These are phyloP conservation scores for Gastrolobium bilobum DNA, from an alignment of 306 rosid species.

Conservation along the genomic window DNA sequence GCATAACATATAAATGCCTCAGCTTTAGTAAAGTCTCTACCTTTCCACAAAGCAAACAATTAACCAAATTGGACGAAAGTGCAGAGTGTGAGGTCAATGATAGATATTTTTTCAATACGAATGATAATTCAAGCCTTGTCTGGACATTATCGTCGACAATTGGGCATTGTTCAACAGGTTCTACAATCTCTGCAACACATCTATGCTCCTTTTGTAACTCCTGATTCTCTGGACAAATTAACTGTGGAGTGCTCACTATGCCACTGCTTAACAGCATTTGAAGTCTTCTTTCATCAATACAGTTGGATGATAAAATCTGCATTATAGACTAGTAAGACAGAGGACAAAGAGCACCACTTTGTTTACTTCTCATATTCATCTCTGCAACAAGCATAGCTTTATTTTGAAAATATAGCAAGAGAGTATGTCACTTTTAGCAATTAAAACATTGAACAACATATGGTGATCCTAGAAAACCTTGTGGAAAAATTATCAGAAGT, in stretches of 20 bases:
- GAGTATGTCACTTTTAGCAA: neutral
- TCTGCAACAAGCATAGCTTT: slow-evolving; percentile 37
- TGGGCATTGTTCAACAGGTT: slow-evolving; percentile 71
- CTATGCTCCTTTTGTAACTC: slow-evolving; percentile 54
- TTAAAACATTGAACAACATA: slow-evolving; percentile 20
- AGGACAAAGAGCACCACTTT: slow-evolving; percentile 34
- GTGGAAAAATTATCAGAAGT: slow-evolving; percentile 28
- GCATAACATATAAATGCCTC: slow-evolving; percentile 36
- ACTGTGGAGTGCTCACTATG: slow-evolving; percentile 59
- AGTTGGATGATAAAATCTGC: slow-evolving; percentile 70
- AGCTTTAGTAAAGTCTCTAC: slow-evolving; percentile 55
- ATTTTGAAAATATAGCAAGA: slow-evolving; percentile 1
- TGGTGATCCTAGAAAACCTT: slow-evolving; percentile 35
- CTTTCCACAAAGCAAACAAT: slow-evolving; percentile 56
- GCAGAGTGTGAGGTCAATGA: slow-evolving; percentile 48
- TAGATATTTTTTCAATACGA: slow-evolving; percentile 43
- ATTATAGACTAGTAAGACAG: slow-evolving; percentile 55
- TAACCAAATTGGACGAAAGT: slow-evolving; percentile 49
- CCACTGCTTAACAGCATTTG: slow-evolving; percentile 60
- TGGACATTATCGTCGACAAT: slow-evolving; percentile 56
- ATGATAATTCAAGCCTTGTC: slow-evolving; percentile 53
- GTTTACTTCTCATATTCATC: slow-evolving; percentile 36
- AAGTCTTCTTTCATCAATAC: slow-evolving; percentile 68
- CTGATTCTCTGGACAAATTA: slow-evolving; percentile 60
- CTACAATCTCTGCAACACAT: slow-evolving; percentile 52